These are phyloP conservation scores for Wickerhamiella infanticola DNA, from an alignment of 1,139 yeast species.

Conservation along the genomic window DNA sequence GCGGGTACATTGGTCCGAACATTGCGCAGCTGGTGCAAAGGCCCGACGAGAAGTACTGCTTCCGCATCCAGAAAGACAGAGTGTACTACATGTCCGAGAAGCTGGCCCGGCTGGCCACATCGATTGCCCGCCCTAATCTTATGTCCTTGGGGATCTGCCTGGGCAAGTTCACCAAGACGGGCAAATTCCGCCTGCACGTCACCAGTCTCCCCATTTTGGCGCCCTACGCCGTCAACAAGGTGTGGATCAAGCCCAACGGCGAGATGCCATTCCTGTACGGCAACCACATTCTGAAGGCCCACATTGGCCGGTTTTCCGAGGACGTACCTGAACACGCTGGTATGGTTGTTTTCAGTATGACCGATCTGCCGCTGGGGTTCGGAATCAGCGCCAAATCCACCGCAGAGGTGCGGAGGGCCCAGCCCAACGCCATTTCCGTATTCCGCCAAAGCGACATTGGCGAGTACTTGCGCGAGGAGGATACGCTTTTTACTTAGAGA, in stretches of 20 bases:
- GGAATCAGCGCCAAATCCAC: slow-evolving; percentile 92
- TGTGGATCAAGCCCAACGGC: slow-evolving; percentile 94
- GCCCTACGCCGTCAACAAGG: slow-evolving; percentile 78
- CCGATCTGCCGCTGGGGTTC: slow-evolving; percentile 85
- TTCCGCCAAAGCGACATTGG: slow-evolving; percentile 98
- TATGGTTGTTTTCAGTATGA: slow-evolving; percentile 79
- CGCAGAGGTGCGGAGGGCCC: slow-evolving; percentile 71
- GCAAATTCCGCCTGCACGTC: slow-evolving; percentile 86
- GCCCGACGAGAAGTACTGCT: slow-evolving; percentile 82
- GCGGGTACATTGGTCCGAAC: slow-evolving; percentile 91
- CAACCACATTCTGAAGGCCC: slow-evolving; percentile 92
- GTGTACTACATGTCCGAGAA: slow-evolving; percentile 76
- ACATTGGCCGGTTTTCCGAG: slow-evolving; percentile 89
- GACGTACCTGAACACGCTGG: slow-evolving; percentile 98
- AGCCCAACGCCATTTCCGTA: slow-evolving; percentile 88
- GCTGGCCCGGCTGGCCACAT: slow-evolving; percentile 76
- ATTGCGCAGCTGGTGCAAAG: slow-evolving; percentile 78
- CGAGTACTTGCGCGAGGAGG: slow-evolving; percentile 95
- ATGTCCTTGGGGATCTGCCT: slow-evolving; percentile 89
- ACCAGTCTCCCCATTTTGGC: slow-evolving; percentile 77
- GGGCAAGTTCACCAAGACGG: slow-evolving; percentile 95
- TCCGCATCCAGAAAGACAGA: slow-evolving; percentile 88
- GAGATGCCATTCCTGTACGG: slow-evolving; percentile 98
- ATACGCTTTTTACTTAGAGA: slow-evolving; percentile 68
- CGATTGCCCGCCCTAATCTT: slow-evolving; percentile 72